Base-by-base conservation (phyloP, 805 yeast species). In the Alloascoidea africana region DNA sequence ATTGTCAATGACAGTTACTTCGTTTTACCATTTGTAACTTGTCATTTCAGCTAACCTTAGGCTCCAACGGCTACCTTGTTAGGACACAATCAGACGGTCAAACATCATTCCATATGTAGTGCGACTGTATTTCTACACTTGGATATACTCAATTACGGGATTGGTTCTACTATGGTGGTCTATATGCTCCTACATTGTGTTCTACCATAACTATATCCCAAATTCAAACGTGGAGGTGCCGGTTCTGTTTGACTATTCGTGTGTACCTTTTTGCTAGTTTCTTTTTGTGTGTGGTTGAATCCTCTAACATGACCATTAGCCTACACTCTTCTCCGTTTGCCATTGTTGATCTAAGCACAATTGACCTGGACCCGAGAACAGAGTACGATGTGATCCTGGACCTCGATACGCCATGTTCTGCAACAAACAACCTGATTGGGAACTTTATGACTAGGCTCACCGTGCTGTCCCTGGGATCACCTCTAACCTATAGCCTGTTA, bases 61-160 rank as follows among this genome's bases (percentile, higher is more conserved):
- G n/a, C n/a, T n/a, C n/a, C n/a, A n/a, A n/a, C n/a, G n/a, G n/a
- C n/a, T n/a, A n/a, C n/a, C n/a, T n/a, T n/a, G n/a, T n/a, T n/a
- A n/a, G n/a, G n/a, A n/a, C n/a, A n/a, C n/a, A n/a, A n/a, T n/a
- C n/a, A n/a, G n/a, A n/a, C n/a, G n/a, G n/a, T n/a, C n/a, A 23
- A 23, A 23, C n/a, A 23, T 8, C 13, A 23, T 23, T 8, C 30
- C 30, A 23, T n/a, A 8, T 8, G 30, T n/a, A 23, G 30, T 23
- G n/a, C 30, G 30, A n/a, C n/a, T 23, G 30, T 23, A 23, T 23
- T n/a, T 23, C 30, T 23, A 23, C n/a, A 23, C 30, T n/a, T 8
- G 8, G 8, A 23, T 23, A 8, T 23, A n/a, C 30, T 23, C 13
- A 8, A 8, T 23, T 8, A n/a, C n/a, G 8, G 30, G 13, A 23